Conservation (phyloP, 345 rosid species). For the Sapria himalayana region DNA sequence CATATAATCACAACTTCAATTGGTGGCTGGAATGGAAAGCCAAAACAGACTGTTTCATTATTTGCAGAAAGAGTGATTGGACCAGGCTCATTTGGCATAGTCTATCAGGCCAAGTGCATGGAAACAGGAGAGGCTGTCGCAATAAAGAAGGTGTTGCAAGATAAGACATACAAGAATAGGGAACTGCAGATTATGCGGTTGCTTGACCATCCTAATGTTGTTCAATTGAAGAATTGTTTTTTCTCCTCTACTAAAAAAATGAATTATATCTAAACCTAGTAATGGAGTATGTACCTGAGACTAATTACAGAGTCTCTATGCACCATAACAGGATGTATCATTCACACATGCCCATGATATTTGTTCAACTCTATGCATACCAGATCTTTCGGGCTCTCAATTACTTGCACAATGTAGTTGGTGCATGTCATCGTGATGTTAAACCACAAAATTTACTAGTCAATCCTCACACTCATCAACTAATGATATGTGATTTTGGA, state of each 20-base stretch:
- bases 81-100: slow-evolving; percentile 83
- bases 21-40: too few relatives aligned
- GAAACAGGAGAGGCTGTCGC: slow-evolving; percentile 16
- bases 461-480: slow-evolving; percentile 15
- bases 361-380: slow-evolving; percentile 13
- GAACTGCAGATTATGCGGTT: slow-evolving; percentile 14
- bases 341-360: slow-evolving; percentile 11
- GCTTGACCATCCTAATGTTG: slow-evolving; percentile 15
- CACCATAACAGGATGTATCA: slow-evolving; percentile 14
- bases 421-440: too few relatives aligned
- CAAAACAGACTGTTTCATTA: slow-evolving; percentile 58
- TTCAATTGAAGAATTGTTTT: slow-evolving; percentile 12
- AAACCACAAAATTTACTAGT: too few relatives aligned
- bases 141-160: slow-evolving; percentile 14
- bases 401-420: too few relatives aligned
- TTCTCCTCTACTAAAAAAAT: slow-evolving; percentile 12
- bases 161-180: slow-evolving; percentile 16
- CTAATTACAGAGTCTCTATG: slow-evolving; percentile 11
- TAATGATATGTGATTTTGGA: slow-evolving; percentile 14
- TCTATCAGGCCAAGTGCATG: slow-evolving; percentile 22
- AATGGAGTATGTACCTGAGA: slow-evolving; percentile 15
- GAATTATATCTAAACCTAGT: slow-evolving; percentile 15
- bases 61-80: slow-evolving; percentile 82
- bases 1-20: too few relatives aligned
- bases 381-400: too few relatives aligned